Evolutionary conservation across 2,329 filamentous ascomycete species (phyloP).

Genomic region (Aureobasidium sp.): DNA sequence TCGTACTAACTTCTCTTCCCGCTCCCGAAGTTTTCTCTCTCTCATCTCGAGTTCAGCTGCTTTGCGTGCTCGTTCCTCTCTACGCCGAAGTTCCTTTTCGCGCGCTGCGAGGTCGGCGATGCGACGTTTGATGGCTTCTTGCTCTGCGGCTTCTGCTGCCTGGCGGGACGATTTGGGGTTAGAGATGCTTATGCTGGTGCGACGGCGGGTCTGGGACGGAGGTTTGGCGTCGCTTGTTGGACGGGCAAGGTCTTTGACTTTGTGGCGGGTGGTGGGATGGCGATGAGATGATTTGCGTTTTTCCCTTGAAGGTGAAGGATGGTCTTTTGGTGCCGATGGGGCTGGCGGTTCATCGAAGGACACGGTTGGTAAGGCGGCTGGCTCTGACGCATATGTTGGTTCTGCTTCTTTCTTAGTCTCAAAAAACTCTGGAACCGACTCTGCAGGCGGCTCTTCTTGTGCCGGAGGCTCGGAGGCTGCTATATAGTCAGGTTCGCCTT

Average conservation of each 20-base stretch:
- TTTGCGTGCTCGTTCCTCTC: neutral
- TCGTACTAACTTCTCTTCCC: neutral
- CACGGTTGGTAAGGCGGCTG: neutral
- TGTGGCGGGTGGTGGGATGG: neutral
- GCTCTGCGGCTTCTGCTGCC: neutral
- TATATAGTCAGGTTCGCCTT: neutral
- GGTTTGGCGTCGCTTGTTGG: neutral
- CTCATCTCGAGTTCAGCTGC: neutral
- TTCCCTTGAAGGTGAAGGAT: neutral
- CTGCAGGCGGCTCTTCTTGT: neutral
- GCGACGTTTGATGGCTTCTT: neutral
- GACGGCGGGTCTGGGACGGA: neutral
- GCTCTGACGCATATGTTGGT: too few species aligned
- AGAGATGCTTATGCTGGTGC: neutral
- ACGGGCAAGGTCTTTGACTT: neutral
- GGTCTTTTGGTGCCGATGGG: neutral
- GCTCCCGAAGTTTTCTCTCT: neutral
- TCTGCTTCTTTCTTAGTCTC: too few species aligned
- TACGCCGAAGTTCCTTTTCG: neutral
- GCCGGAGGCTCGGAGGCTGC: neutral
- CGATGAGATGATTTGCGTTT: neutral
- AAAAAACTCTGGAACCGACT: too few species aligned
- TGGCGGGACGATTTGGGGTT: neutral
- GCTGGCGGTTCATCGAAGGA: too few species aligned
- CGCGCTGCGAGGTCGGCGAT: neutral